These are phyloP conservation scores for Marchantia polymorpha DNA, from an alignment of 225 moss, liverwort and hornwort species.

Conservation along the genomic window DNA sequence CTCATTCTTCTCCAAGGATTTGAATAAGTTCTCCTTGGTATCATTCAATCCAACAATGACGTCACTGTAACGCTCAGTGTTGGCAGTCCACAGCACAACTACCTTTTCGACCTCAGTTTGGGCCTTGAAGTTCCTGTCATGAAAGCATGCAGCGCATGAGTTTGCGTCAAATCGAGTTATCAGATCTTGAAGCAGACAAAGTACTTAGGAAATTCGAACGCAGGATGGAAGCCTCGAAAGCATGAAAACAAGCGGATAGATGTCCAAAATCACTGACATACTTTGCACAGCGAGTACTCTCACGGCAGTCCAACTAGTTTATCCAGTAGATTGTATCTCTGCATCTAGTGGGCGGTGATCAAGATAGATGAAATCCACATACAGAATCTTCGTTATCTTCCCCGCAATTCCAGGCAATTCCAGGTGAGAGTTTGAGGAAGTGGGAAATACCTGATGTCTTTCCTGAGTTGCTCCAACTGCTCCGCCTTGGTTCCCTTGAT, in stretches of 20 bases:
- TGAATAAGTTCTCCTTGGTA: constrained; percentile 74
- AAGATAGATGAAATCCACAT: too few relatives aligned
- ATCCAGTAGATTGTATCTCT: too few relatives aligned
- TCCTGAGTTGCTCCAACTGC: constrained; percentile 80
- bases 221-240: too few relatives aligned
- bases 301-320: too few relatives aligned
- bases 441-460: constrained; percentile 68
- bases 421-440: background rate
- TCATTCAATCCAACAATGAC: constrained; percentile 89
- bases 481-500: constrained; percentile 91
- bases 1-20: constrained; percentile 61
- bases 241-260: too few relatives aligned
- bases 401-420: too few relatives aligned
- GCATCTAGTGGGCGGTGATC: too few relatives aligned
- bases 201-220: too few relatives aligned
- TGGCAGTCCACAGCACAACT: constrained; percentile 95
- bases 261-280: too few relatives aligned
- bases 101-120: constrained; percentile 78
- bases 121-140: constrained; percentile 66
- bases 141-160: background rate
- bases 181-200: too few relatives aligned
- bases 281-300: too few relatives aligned
- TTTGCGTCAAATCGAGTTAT: background rate
- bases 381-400: too few relatives aligned
- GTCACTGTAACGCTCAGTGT: constrained; percentile 95